Evolutionary conservation across 2,329 filamentous ascomycete species (phyloP).

Genomic region (Fusarium kyushuense): DNA sequence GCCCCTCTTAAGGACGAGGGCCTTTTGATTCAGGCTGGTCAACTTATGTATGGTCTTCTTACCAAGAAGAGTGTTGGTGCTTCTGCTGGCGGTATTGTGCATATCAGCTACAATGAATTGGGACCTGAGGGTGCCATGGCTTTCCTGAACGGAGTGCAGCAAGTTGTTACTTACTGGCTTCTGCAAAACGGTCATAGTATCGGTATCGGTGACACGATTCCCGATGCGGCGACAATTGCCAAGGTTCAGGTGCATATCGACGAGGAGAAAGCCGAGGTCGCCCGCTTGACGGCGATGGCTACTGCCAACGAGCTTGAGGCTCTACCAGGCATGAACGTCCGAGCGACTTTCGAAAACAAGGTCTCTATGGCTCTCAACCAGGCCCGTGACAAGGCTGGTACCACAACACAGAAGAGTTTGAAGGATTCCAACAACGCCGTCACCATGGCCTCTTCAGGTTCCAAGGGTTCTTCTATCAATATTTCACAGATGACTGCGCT

Average conservation of each 20-base stretch:
- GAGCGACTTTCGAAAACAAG: slow-evolving; percentile 98
- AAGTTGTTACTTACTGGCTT: slow-evolving; percentile 97
- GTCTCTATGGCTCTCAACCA: slow-evolving; percentile 94
- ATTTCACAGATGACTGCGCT: slow-evolving; percentile 99
- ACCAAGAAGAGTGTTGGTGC: slow-evolving; percentile 97
- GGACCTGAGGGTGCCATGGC: slow-evolving; percentile 87
- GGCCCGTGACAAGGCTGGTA: slow-evolving; percentile 96
- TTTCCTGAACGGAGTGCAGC: slow-evolving; percentile 96
- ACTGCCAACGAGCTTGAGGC: slow-evolving; percentile 90
- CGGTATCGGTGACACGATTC: slow-evolving; percentile 97
- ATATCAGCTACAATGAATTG: slow-evolving; percentile 96
- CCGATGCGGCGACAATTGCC: slow-evolving; percentile 84
- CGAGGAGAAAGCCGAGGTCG: slow-evolving; percentile 84
- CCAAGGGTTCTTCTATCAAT: slow-evolving; percentile 99
- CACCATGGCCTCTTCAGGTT: slow-evolving; percentile 95
- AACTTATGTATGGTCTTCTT: slow-evolving; percentile 90
- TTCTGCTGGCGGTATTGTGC: slow-evolving; percentile 88
- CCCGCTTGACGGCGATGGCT: slow-evolving; percentile 78
- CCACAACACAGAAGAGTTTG: slow-evolving; percentile 87
- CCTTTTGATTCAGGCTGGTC: slow-evolving; percentile 84
- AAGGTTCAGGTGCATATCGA: slow-evolving; percentile 87
- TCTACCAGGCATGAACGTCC: slow-evolving; percentile 97
- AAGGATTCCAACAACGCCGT: slow-evolving; percentile 98
- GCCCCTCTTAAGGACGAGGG: slow-evolving; percentile 80
- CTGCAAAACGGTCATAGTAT: slow-evolving; percentile 97